Evolutionary conservation across 176 grass and related monocot species (phyloP), one percentile per base, ranked within the genome.

Genomic region (Oryza glumipatula): DNA sequence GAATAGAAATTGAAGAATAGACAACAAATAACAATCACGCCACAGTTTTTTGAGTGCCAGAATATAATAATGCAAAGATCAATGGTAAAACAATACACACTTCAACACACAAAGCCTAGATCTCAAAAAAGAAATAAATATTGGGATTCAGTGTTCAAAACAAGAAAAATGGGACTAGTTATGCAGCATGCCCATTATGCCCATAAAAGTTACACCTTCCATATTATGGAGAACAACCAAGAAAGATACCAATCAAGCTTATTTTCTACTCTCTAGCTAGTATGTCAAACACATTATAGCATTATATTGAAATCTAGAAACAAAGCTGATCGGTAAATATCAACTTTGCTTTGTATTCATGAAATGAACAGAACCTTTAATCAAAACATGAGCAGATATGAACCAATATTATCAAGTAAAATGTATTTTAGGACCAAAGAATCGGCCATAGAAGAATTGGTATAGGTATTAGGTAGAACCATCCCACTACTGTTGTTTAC

Each of bases 291-390:
- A 88, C n/a, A 68, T 76, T 49, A 68, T 45, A 43, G 17, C n/a
- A 52, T 63, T 56, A 66, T 11, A 65, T 54, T 39, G 81, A 41
- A 6, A 41, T 39, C 44, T 76, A 41, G 3, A 70, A 60, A 87
- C 15, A 33, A 24, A 73, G 11, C 8, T 72, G 86, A 51, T 38
- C 26, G 63, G 76, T 63, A 70, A 82, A 75, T 87, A 82, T 7
- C 2, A 35, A 58, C 21, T 16, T 54, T 54, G 51, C 16, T 3
- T 54, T 54, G 15, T 54, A 17, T 54, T 4, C 51, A 41, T 7
- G 39, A 41, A 41, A 54, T 54, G 51, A 41, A 41, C 39, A 41
- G 39, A 41, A 41, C 39, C 39, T 41, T 41, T 41, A 41, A 41
- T 41, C 39, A 41, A 54, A 16, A 54, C 11, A 41, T 41, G 39